phyloP scores from a whole-genome alignment of 768 basidiomycete genomes.

The Amanita molliuscula region DNA sequence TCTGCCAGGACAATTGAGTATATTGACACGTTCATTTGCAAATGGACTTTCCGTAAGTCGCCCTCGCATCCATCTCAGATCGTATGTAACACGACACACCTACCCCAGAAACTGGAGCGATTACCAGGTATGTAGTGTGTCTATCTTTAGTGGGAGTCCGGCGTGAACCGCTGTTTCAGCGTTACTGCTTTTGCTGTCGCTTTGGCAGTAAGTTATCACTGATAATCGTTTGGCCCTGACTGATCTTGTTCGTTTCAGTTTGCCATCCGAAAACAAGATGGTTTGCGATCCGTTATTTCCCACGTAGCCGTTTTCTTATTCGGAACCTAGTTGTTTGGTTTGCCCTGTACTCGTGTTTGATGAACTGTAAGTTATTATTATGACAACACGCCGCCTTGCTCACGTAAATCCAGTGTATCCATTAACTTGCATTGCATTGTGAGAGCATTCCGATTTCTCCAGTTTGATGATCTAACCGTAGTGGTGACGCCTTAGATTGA shows the following conservation, averaged over 20 bases:
- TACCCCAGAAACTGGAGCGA: background rate
- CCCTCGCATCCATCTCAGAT: background rate
- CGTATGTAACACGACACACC: background rate
- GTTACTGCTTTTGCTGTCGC: background rate
- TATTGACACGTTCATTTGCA: background rate
- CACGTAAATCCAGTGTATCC: background rate
- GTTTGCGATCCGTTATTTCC: background rate
- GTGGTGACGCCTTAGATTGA: background rate
- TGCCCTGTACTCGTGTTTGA: background rate
- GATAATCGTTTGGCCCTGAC: background rate
- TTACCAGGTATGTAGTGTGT: background rate
- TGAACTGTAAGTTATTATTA: background rate
- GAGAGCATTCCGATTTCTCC: background rate
- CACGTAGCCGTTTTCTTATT: background rate
- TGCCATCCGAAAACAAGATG: background rate
- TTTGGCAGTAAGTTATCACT: background rate
- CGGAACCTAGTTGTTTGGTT: background rate
- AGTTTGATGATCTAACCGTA: background rate
- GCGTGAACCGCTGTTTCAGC: background rate
- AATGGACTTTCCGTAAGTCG: slow-evolving; percentile 3
- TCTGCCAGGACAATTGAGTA: background rate
- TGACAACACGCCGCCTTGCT: background rate
- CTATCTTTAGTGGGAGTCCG: background rate
- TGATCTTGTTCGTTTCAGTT: background rate
- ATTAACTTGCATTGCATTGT: background rate